Percentiles rank a stretch among this genome's conserved stretches.
Evolutionary conservation across 1,284 basidiomycete genomes (phyloP).

Genomic region (Phenoliferia sp.): DNA sequence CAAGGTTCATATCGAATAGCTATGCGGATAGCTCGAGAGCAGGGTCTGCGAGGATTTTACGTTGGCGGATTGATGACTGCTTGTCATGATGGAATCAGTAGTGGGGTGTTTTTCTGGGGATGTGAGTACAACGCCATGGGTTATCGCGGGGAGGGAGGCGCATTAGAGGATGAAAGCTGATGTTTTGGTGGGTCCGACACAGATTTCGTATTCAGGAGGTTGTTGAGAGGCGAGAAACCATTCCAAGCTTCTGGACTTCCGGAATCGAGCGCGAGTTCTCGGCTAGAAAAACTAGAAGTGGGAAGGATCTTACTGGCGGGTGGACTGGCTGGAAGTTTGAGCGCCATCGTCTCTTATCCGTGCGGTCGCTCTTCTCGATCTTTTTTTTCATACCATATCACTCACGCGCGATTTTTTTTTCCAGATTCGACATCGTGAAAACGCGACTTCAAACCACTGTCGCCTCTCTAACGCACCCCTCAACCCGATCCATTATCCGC

Average conservation of each 20-base stretch:
- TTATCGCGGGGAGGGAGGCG: background rate
- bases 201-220: slow-evolving; percentile 35
- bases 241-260: slow-evolving; percentile 5
- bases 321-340: slow-evolving; percentile 34
- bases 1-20: slow-evolving; percentile 36
- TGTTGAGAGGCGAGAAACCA: slow-evolving; percentile 28
- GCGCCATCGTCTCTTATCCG: slow-evolving; percentile 38
- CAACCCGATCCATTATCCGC: slow-evolving; percentile 12
- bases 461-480: slow-evolving; percentile 5
- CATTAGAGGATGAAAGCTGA: background rate
- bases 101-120: slow-evolving; percentile 37
- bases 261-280: background rate
- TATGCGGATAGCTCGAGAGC: slow-evolving; percentile 31
- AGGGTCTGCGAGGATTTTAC: slow-evolving; percentile 38
- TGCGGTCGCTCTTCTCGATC: background rate
- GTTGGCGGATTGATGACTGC: slow-evolving; percentile 39
- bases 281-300: slow-evolving; percentile 31
- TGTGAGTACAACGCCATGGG: slow-evolving; percentile 21
- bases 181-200: background rate
- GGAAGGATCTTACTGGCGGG: slow-evolving; percentile 34
- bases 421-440: slow-evolving; percentile 37
- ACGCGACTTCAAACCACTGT: slow-evolving; percentile 33
- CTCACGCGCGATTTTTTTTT: background rate
- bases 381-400: background rate
- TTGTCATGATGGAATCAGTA: slow-evolving; percentile 35